Conservation (phyloP, 805 yeast genomes). For the Kregervanrija fluxuum region DNA sequence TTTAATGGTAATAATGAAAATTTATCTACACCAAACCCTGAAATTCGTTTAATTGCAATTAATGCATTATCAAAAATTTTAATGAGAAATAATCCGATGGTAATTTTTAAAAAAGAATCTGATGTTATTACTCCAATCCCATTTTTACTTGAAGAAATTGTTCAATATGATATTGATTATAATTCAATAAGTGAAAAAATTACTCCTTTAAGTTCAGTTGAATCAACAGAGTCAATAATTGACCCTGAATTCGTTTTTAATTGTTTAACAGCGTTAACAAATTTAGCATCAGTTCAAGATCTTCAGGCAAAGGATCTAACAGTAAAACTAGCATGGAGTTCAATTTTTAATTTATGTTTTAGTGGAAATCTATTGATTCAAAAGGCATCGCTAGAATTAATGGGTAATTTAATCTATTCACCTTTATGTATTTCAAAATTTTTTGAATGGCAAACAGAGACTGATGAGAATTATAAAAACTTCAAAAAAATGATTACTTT, state of each 20-base stretch:
- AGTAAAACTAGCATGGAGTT: constrained; percentile 29
- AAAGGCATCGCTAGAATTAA: constrained; percentile 39
- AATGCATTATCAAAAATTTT: constrained; percentile 38
- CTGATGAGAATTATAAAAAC: constrained; percentile 29
- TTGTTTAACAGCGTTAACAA: constrained; percentile 41
- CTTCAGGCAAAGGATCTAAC: constrained; percentile 28
- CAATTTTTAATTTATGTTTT: constrained; percentile 26
- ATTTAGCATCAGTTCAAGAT: constrained; percentile 36
- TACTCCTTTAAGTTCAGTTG: constrained; percentile 14
- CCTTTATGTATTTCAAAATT: constrained; percentile 43
- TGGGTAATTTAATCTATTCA: constrained; percentile 36
- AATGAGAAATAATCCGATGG: constrained; percentile 35
- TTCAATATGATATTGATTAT: constrained; percentile 28
- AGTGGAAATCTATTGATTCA: constrained; percentile 36
- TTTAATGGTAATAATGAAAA: constrained; percentile 9
- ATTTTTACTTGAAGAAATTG: constrained; percentile 40
- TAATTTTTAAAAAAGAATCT: constrained; percentile 31
- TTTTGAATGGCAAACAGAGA: constrained; percentile 42
- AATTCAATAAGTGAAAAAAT: constrained; percentile 12
- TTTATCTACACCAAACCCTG: constrained; percentile 9
- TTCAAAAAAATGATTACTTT: constrained; percentile 36
- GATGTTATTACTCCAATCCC: constrained; percentile 38
- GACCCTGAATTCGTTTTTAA: constrained; percentile 33
- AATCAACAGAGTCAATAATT: constrained; percentile 22
- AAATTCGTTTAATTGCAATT: constrained; percentile 29